Percentiles rank a stretch among this genome's conserved stretches.
Conservation (phyloP, 1,139 yeast genomes). For the Kazachstania sp. region DNA sequence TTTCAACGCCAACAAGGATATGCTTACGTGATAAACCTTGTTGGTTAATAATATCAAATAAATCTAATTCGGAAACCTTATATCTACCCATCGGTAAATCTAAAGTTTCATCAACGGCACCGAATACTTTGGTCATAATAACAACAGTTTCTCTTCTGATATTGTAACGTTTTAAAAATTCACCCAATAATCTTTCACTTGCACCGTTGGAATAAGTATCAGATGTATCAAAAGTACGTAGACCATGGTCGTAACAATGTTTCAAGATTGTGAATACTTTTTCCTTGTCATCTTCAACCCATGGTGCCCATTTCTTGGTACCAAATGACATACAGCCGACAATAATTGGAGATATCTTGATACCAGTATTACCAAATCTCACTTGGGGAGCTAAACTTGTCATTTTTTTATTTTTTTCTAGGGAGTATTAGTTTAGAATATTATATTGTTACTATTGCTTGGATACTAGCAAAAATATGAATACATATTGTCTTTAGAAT, state of each 20-base stretch:
- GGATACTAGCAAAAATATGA: too few relatives aligned
- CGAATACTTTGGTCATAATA: slow-evolving; percentile 5
- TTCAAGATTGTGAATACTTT: slow-evolving; percentile 32
- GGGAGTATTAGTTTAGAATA: too few relatives aligned
- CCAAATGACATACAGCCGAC: slow-evolving; percentile 56
- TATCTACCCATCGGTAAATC: too few relatives aligned
- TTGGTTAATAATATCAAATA: slow-evolving; percentile 24
- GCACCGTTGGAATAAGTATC: slow-evolving; percentile 25
- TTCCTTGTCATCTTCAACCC: slow-evolving; percentile 36
- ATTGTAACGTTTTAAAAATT: slow-evolving; percentile 32
- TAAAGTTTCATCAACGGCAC: too few relatives aligned
- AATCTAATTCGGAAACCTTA: slow-evolving; percentile 2
- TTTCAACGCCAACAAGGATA: slow-evolving; percentile 26
- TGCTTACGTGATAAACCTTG: slow-evolving; percentile 42
- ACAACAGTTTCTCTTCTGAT: too few relatives aligned
- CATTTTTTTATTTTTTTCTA: too few relatives aligned
- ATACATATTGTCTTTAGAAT: too few relatives aligned
- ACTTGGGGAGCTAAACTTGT: too few relatives aligned
- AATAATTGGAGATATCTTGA: slow-evolving; percentile 38
- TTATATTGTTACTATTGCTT: too few relatives aligned
- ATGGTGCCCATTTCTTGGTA: slow-evolving; percentile 35
- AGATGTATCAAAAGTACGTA: slow-evolving; percentile 39
- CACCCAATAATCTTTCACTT: slow-evolving; percentile 33
- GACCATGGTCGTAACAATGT: slow-evolving; percentile 37
- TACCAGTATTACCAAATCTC: slow-evolving; percentile 34